Percentiles rank a stretch among this genome's conserved stretches.
Conservation (phyloP, 2,329 filamentous ascomycete species). For the Xylaria digitata region DNA sequence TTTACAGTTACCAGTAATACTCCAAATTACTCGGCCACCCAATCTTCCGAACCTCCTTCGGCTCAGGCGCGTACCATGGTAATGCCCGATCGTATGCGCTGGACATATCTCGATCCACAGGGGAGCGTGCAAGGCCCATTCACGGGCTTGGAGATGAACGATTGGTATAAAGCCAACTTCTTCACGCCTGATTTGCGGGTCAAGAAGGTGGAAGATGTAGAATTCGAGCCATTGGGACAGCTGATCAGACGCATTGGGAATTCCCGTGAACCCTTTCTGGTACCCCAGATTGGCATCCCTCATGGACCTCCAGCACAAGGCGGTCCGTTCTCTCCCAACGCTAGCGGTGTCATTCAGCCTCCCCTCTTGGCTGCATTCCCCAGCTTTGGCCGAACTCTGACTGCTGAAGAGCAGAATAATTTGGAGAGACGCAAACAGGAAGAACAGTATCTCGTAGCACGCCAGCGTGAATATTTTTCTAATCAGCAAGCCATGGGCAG, state of each 20-base stretch:
- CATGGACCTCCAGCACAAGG: conserved; percentile 77
- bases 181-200: conserved; percentile 95
- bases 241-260: conserved; percentile 96
- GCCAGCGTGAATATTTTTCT: conserved; percentile 92
- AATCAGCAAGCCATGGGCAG: conserved; percentile 84
- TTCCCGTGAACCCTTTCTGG: conserved; percentile 95
- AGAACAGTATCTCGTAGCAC: conserved; percentile 95
- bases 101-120: conserved; percentile 97
- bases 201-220: conserved; percentile 91
- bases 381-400: conserved; percentile 94
- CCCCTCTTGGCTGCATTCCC: conserved; percentile 95
- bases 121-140: conserved; percentile 93
- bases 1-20: conserved; percentile 49
- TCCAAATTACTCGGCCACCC: conserved; percentile 51
- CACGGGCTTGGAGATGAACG: conserved; percentile 98
- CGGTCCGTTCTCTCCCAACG: conserved; percentile 61
- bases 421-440: conserved; percentile 96
- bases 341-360: conserved; percentile 76
- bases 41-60: conserved; percentile 63
- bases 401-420: conserved; percentile 97
- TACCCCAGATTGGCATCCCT: conserved; percentile 94
- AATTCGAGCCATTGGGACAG: conserved; percentile 95
- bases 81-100: conserved; percentile 98
- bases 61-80: conserved; percentile 90
- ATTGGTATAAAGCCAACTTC: conserved; percentile 99